Evolutionary conservation across 495 filamentous ascomycete species (phyloP).

Genomic region (Mytilinidion resinicola): DNA sequence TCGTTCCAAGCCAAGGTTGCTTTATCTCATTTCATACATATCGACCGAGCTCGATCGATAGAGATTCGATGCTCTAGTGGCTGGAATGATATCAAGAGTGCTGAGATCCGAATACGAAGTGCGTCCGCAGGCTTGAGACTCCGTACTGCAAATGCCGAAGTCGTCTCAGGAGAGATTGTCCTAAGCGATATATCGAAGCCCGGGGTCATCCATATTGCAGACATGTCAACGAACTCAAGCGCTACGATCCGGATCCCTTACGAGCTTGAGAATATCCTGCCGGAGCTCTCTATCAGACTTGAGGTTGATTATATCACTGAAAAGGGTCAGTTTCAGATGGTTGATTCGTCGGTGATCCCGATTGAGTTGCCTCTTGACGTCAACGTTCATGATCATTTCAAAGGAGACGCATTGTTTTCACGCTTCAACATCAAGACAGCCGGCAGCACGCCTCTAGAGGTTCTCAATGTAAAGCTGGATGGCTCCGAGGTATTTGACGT

Average conservation of each 20-base stretch:
- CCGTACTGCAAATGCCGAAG: slow-evolving; percentile 61
- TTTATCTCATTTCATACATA: slow-evolving; percentile 55
- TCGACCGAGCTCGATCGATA: slow-evolving; percentile 68
- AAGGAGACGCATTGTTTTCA: slow-evolving; percentile 72
- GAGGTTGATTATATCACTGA: slow-evolving; percentile 75
- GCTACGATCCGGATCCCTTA: slow-evolving; percentile 69
- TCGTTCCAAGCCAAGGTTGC: slow-evolving; percentile 46
- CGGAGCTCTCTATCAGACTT: slow-evolving; percentile 63
- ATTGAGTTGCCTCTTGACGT: slow-evolving; percentile 78
- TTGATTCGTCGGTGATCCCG: slow-evolving; percentile 55
- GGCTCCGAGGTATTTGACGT: slow-evolving; percentile 64
- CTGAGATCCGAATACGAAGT: slow-evolving; percentile 67
- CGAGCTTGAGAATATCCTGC: slow-evolving; percentile 71
- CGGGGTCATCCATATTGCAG: slow-evolving; percentile 59
- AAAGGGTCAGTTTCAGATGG: slow-evolving; percentile 64
- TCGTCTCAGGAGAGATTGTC: slow-evolving; percentile 45
- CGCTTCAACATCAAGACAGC: slow-evolving; percentile 83
- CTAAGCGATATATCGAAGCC: slow-evolving; percentile 54
- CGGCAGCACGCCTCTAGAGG: slow-evolving; percentile 62
- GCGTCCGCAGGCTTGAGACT: slow-evolving; percentile 84
- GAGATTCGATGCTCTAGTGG: slow-evolving; percentile 70
- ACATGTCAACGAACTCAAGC: slow-evolving; percentile 45
- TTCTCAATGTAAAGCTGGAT: slow-evolving; percentile 64
- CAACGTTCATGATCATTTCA: slow-evolving; percentile 96
- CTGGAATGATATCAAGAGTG: slow-evolving; percentile 64